Evolutionary conservation across 2,329 filamentous ascomycete species (phyloP), one percentile per base, ranked within the genome.

Genomic region (Phoma sp.): DNA sequence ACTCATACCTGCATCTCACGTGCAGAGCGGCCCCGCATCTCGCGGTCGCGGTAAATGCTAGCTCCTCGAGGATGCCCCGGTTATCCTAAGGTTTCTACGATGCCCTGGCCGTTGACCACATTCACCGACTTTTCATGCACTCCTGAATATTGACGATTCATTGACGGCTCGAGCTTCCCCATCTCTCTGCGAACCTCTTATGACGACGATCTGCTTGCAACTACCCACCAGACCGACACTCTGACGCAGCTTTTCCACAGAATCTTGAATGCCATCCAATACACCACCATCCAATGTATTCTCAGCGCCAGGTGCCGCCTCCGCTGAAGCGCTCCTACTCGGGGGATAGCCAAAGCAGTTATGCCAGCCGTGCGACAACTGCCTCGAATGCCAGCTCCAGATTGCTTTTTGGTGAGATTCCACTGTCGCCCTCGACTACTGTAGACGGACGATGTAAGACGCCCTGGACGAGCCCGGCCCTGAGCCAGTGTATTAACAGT

Each of bases 351-450:
- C 71, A 74, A 17, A 70, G 63, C 47, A 76, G 72, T 58, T 69
- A 75, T 65, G 69, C 55, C 41, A 72, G 66, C 55, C 59, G 62
- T 51, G 68, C 70, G 29, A 75, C 73, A 15, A 71, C 69, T n/a
- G 66, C 67, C 43, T 75, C 71, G 58, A 71, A 69, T 47, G 60
- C 72, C 38, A 76, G 71, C 63, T 75, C 72, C 15, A 75, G 70
- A 72, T 68, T 79, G 51, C 67, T 82, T 57, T 82, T 82, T 71
- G 80, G 80, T 57, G 80, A 82, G 62, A 81, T 82, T 54, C 77
- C 80, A 57, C 72, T 74, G 55, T 76, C 74, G 40, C 77, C 77
- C 59, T 71, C 70, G 51, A 73, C 71, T 17, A 73, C 68, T 2
- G 62, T 69, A 38, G 69, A 71, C 58, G 71, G 70, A 59, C 60